Evolutionary conservation across 495 filamentous ascomycete species (phyloP).

Genomic region (Hypoxylon fragiforme): DNA sequence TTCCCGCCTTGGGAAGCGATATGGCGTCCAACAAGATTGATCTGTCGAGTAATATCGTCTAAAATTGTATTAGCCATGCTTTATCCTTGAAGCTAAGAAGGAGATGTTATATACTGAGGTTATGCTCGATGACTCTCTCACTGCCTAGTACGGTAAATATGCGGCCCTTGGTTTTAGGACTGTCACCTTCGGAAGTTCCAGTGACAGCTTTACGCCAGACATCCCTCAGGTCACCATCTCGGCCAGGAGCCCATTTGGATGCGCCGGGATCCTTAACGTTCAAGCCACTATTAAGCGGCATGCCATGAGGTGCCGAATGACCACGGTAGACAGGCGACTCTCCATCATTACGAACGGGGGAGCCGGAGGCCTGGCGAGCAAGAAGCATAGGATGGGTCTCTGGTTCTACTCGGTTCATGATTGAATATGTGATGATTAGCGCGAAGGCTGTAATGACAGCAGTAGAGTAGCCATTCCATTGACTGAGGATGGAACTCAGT

Average conservation of each 20-base stretch:
- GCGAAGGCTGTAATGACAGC: conserved; percentile 63
- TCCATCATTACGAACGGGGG: conserved; percentile 77
- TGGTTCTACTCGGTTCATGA: conserved; percentile 62
- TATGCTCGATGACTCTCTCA: conserved; percentile 70
- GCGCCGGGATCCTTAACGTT: conserved; percentile 82
- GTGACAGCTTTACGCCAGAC: conserved; percentile 80
- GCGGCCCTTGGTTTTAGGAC: conserved; percentile 64
- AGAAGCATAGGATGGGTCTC: conserved; percentile 92
- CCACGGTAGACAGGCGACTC: conserved; percentile 84
- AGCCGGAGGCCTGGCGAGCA: conserved; percentile 75
- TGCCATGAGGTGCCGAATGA: conserved; percentile 78
- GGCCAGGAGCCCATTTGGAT: conserved; percentile 78
- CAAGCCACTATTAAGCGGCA: conserved; percentile 78
- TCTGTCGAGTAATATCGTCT: conserved; percentile 78
- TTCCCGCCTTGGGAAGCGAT: conserved; percentile 68
- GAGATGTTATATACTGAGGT: conserved; percentile 55
- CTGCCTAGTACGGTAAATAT: conserved; percentile 81
- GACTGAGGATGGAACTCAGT: conserved; percentile 66
- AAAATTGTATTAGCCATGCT: conserved; percentile 16
- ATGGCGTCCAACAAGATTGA: conserved; percentile 81
- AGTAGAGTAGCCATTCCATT: conserved; percentile 80
- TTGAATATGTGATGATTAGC: conserved; percentile 55
- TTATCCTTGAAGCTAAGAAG: background rate
- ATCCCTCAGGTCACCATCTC: conserved; percentile 89
- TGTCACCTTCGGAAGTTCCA: conserved; percentile 63